phyloP scores from a whole-genome alignment of 106 monocot genomes.

The Dendrobium chrysotoxum region DNA sequence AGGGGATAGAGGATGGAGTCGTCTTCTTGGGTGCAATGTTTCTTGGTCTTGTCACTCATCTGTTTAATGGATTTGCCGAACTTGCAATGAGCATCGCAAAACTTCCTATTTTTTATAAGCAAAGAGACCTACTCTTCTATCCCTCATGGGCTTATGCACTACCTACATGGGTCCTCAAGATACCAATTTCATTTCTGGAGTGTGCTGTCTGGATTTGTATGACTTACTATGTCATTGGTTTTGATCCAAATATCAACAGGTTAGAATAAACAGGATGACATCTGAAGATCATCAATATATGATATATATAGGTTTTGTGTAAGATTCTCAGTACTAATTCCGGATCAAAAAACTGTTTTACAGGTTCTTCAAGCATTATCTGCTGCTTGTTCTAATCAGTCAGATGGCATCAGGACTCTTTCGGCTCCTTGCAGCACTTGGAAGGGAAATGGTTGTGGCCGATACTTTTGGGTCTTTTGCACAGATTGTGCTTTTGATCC shows the following conservation, averaged over 20 bases:
- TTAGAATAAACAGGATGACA: conserved; percentile 6
- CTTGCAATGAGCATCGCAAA: conserved; percentile 49
- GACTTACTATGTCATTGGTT: conserved; percentile 74
- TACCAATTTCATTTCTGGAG: conserved; percentile 56
- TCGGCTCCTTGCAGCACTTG: conserved; percentile 41
- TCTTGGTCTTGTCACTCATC: conserved; percentile 20
- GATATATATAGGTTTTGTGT: not conserved
- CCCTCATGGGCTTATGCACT: conserved; percentile 75
- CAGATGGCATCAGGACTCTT: conserved; percentile 63
- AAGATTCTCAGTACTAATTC: not conserved
- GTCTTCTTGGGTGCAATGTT: conserved; percentile 67
- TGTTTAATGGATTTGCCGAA: conserved; percentile 69
- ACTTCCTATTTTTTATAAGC: conserved; percentile 79
- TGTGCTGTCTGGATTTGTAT: conserved; percentile 33
- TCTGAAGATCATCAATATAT: not conserved
- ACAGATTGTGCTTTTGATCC: conserved; percentile 37
- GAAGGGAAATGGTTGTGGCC: conserved; percentile 60
- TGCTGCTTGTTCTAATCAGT: conserved; percentile 35
- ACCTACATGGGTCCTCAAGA: conserved; percentile 62
- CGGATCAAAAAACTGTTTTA: conserved; percentile 5
- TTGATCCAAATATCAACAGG: conserved; percentile 49
- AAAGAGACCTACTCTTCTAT: conserved; percentile 68
- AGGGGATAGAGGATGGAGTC: conserved; percentile 22
- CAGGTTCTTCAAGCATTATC: conserved; percentile 69
- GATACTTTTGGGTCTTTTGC: conserved; percentile 64